These are phyloP conservation scores for Penicillium silybi DNA, from an alignment of 495 filamentous ascomycete species.

Conservation along the genomic window DNA sequence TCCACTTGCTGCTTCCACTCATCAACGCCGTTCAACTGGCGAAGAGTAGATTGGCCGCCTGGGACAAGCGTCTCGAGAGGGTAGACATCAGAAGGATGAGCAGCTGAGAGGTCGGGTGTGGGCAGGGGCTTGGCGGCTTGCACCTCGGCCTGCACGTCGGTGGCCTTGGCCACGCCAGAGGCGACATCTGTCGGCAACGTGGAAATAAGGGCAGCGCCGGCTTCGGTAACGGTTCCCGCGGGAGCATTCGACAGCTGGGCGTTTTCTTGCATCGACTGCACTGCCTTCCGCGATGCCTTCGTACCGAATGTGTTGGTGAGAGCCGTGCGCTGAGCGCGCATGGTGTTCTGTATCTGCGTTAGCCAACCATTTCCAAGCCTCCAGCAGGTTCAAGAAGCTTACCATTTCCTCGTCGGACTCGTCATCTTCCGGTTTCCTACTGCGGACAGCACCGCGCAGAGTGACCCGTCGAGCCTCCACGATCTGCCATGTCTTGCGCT, in stretches of 20 bases:
- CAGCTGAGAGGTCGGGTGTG: slow-evolving; percentile 65
- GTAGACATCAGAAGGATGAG: slow-evolving; percentile 79
- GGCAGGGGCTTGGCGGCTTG: slow-evolving; percentile 76
- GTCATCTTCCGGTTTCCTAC: slow-evolving; percentile 35
- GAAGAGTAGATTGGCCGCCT: slow-evolving; percentile 44
- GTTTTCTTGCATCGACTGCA: slow-evolving; percentile 72
- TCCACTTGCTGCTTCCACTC: slow-evolving; percentile 71
- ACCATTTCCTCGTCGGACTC: slow-evolving; percentile 41
- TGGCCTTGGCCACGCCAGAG: slow-evolving; percentile 60
- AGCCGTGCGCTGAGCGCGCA: slow-evolving; percentile 57
- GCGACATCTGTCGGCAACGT: slow-evolving; percentile 53
- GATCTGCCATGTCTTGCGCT: slow-evolving; percentile 66
- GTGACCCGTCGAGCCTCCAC: slow-evolving; percentile 72
- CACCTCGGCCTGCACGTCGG: slow-evolving; percentile 59
- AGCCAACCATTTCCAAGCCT: background rate
- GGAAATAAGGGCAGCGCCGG: slow-evolving; percentile 58
- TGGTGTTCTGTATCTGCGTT: slow-evolving; percentile 39
- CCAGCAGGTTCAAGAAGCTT: background rate
- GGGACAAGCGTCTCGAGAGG: slow-evolving; percentile 62
- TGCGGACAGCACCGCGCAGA: slow-evolving; percentile 61
- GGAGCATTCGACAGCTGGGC: slow-evolving; percentile 57
- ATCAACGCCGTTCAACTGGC: slow-evolving; percentile 56
- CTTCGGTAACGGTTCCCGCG: slow-evolving; percentile 47
- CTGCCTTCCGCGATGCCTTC: slow-evolving; percentile 85
- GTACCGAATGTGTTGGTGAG: slow-evolving; percentile 91